A percentile compares a stretch with the other conserved stretches of the same genome.
These are phyloP conservation scores for Isatis tinctoria DNA, from an alignment of 345 rosid genomes.

Conservation along the genomic window DNA sequence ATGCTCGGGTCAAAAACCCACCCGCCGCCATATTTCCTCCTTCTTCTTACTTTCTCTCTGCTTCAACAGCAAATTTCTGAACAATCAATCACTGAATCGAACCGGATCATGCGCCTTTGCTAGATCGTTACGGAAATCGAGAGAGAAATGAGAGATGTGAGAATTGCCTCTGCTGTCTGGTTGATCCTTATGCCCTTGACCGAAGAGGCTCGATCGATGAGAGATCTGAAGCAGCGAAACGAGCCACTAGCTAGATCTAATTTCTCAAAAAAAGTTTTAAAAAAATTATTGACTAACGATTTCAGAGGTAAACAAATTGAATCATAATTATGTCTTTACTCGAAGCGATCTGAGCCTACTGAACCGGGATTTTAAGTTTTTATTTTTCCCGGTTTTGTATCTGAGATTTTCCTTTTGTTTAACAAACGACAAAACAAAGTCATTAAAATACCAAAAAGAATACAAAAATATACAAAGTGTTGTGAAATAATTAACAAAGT, in stretches of 20 bases:
- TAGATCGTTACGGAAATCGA: constrained; percentile 9
- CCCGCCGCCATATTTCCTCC: constrained; percentile 67
- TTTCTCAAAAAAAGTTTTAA: neutral
- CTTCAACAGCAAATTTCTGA: constrained; percentile 16
- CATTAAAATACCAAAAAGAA: too few species aligned
- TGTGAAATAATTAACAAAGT: too few species aligned
- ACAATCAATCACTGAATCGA: constrained; percentile 4
- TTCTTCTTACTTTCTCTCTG: neutral
- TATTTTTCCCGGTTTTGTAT: neutral
- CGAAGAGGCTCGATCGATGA: constrained; percentile 22
- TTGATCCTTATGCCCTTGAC: constrained; percentile 4
- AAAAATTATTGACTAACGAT: too few species aligned
- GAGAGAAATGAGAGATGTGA: constrained; percentile 9
- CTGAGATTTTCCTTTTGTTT: too few species aligned
- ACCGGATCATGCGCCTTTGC: neutral
- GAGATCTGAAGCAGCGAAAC: constrained; percentile 32
- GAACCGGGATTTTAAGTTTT: neutral
- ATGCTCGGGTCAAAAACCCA: constrained; percentile 87
- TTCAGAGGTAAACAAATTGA: too few species aligned
- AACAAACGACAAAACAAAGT: too few species aligned
- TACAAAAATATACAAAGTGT: too few species aligned
- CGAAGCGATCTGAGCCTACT: neutral
- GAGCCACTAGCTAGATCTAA: constrained; percentile 29
- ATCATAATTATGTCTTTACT: neutral
- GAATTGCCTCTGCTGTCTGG: constrained; percentile 12